A percentile compares a stretch with the other conserved stretches of the same genome.
Conservation (phyloP, 2,329 filamentous ascomycete genomes). For the Epichloe bromicola region DNA sequence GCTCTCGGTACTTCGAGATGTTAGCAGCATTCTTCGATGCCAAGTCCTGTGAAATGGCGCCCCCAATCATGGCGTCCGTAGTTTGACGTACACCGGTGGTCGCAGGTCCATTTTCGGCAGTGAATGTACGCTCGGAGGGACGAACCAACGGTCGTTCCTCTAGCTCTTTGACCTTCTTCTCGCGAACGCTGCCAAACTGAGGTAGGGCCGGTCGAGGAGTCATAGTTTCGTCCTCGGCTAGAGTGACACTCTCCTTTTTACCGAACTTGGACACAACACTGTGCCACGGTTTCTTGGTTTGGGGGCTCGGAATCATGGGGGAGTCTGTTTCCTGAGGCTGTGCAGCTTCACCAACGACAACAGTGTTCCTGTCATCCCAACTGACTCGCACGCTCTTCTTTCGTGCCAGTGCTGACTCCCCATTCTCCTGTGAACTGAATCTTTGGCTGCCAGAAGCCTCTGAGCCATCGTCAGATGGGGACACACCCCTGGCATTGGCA, state of each 20-base stretch:
- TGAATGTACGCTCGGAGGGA: slow-evolving; percentile 28
- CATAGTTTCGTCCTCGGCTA: slow-evolving; percentile 57
- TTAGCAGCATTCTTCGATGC: slow-evolving; percentile 40
- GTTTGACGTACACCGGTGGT: slow-evolving; percentile 31
- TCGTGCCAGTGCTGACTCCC: slow-evolving; percentile 27
- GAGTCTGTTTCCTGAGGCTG: slow-evolving; percentile 25
- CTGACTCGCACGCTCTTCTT: slow-evolving; percentile 64
- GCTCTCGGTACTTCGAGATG: slow-evolving; percentile 45
- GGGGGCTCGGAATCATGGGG: slow-evolving; percentile 19
- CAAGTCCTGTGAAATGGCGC: slow-evolving; percentile 41
- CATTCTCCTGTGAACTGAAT: slow-evolving; percentile 14
- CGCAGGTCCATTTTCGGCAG: slow-evolving; percentile 5
- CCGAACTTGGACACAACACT: slow-evolving; percentile 32
- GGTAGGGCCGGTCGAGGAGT: slow-evolving; percentile 62
- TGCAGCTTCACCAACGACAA: slow-evolving; percentile 37
- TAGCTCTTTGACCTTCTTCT: slow-evolving; percentile 40
- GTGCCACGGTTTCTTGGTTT: slow-evolving; percentile 38
- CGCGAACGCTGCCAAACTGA: slow-evolving; percentile 61
- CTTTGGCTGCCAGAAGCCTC: slow-evolving; percentile 24
- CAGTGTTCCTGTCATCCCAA: slow-evolving; percentile 56
- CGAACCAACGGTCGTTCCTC: slow-evolving; percentile 47
- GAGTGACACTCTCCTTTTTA: slow-evolving; percentile 34
- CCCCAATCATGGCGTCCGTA: slow-evolving; percentile 45
- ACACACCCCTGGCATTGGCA: slow-evolving; percentile 36
- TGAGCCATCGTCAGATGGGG: slow-evolving; percentile 37